A percentile compares a stretch with the other conserved stretches of the same genome.
These are phyloP conservation scores for Anaeramoeba flamelloides DNA, from an alignment of 78 protist species.

Conservation along the genomic window DNA sequence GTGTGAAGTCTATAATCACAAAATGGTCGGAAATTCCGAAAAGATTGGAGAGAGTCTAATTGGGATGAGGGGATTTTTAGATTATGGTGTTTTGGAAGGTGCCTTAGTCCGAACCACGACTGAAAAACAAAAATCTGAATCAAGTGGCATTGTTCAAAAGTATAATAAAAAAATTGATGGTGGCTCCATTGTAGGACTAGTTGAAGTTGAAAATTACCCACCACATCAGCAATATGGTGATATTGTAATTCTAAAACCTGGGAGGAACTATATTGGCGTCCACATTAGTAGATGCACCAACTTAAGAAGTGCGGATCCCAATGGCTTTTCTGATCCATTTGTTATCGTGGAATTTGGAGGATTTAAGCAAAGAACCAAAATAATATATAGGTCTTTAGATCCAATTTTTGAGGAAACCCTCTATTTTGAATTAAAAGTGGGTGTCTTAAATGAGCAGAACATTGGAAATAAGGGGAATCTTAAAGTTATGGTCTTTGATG, in stretches of 20 bases:
- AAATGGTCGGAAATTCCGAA: too few relatives aligned
- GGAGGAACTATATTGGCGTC: background rate
- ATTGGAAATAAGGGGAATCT: background rate
- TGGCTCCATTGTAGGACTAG: background rate
- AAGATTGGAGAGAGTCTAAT: background rate
- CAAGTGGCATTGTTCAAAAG: background rate
- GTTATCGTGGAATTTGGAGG: background rate
- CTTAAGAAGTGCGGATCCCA: background rate
- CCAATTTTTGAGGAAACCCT: background rate
- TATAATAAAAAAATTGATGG: background rate
- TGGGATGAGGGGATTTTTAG: background rate
- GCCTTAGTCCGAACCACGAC: background rate
- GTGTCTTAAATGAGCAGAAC: background rate
- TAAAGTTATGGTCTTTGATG: background rate
- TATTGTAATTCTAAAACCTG: background rate
- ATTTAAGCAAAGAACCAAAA: background rate
- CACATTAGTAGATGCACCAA: background rate
- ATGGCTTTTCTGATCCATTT: background rate
- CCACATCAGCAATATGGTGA: background rate
- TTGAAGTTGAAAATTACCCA: background rate
- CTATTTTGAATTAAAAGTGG: background rate
- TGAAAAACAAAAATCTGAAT: too few relatives aligned
- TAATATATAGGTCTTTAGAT: background rate
- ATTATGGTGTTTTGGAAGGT: background rate
- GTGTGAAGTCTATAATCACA: too few relatives aligned